phyloP scores from a whole-genome alignment of 306 rosid genomes.

The Cicer arietinum region DNA sequence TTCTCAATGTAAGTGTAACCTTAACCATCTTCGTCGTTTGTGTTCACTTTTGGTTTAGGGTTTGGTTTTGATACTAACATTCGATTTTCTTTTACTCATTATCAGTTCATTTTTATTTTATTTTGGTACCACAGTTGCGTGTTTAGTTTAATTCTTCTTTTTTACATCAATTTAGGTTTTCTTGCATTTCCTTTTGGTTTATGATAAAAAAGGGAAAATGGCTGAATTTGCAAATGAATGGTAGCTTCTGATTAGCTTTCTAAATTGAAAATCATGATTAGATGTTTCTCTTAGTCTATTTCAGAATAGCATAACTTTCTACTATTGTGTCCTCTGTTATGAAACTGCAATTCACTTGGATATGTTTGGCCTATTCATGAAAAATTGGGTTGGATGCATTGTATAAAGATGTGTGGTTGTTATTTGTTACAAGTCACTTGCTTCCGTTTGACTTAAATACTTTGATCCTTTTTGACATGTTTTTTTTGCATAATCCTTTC shows the following conservation, averaged over 20 bases:
- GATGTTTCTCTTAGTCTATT: slow-evolving; percentile 29
- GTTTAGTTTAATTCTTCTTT: too few species aligned
- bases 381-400: slow-evolving; percentile 25
- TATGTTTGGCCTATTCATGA: slow-evolving; percentile 18
- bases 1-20: too few species aligned
- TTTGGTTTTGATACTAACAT: too few species aligned
- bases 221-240: not conserved
- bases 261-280: slow-evolving; percentile 18
- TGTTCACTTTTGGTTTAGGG: too few species aligned
- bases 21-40: too few species aligned
- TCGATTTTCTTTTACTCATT: too few species aligned
- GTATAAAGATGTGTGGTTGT: slow-evolving; percentile 20
- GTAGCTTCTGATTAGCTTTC: slow-evolving; percentile 26
- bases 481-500: not conserved
- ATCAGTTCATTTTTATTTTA: too few species aligned
- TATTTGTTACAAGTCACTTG: slow-evolving; percentile 18
- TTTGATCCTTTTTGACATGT: slow-evolving; percentile 2
- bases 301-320: slow-evolving; percentile 23
- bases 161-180: too few species aligned
- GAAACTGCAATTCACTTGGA: slow-evolving; percentile 3
- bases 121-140: too few species aligned
- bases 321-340: slow-evolving; percentile 1
- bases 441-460: slow-evolving; percentile 3
- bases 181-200: too few species aligned
- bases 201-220: too few species aligned